Percentiles rank a stretch among this genome's conserved stretches.
Conservation (phyloP, 352 stramenopile genomes). For the Globisporangium irregulare region DNA sequence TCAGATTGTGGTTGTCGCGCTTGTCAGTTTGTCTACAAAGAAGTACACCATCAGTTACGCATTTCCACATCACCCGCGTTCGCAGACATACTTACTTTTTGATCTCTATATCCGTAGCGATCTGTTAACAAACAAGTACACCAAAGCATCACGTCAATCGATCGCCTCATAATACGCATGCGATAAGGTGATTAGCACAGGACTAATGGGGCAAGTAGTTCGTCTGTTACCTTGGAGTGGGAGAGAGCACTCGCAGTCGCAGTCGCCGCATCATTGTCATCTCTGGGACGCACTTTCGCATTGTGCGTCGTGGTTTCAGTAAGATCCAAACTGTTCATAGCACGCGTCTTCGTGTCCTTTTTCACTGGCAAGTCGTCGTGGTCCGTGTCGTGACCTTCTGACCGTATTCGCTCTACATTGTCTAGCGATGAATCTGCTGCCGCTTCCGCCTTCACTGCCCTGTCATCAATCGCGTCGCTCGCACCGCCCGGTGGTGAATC, state of each 20-base stretch:
- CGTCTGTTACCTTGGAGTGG: not conserved
- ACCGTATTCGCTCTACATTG: not conserved
- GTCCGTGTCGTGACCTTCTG: not conserved
- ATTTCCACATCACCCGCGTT: not conserved
- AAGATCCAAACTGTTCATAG: not conserved
- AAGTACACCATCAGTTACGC: not conserved
- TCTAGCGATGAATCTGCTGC: not conserved
- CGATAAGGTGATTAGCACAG: too few species aligned
- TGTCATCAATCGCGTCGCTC: constrained; percentile 40
- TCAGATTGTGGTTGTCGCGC: not conserved
- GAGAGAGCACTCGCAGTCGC: not conserved
- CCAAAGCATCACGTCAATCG: not conserved
- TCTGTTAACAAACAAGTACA: not conserved
- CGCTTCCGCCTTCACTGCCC: constrained; percentile 63
- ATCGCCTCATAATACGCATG: not conserved
- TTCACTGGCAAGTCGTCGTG: not conserved
- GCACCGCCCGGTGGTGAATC: constrained; percentile 32
- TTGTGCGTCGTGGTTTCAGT: not conserved
- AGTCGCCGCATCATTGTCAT: not conserved
- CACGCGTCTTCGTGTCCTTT: not conserved
- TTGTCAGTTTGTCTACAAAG: not conserved
- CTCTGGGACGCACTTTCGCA: not conserved
- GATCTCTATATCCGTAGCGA: not conserved
- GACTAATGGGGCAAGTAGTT: too few species aligned
- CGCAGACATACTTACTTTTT: constrained; percentile 1